These are phyloP conservation scores for Acanthamoeba triangularis DNA, from an alignment of 208 protist species.

Conservation along the genomic window DNA sequence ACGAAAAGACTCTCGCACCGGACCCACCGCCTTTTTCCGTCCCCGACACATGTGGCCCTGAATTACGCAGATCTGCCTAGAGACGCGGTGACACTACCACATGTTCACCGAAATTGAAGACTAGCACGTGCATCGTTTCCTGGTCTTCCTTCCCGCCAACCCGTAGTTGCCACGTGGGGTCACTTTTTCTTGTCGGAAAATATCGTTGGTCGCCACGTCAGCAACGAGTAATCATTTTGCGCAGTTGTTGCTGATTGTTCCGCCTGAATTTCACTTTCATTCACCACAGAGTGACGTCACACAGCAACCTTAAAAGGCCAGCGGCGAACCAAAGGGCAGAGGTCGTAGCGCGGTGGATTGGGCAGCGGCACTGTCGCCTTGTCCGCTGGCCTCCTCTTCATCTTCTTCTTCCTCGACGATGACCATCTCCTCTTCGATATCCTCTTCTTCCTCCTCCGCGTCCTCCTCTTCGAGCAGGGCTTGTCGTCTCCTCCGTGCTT, in stretches of 20 bases:
- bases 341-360: neutral
- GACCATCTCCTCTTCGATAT: constrained; percentile 8
- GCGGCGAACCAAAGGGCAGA: neutral
- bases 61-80: neutral
- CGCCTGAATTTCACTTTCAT: neutral
- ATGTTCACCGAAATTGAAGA: neutral
- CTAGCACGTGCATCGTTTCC: neutral
- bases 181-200: too few relatives aligned
- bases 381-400: neutral
- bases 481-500: neutral
- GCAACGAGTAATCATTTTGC: too few relatives aligned
- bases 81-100: neutral
- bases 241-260: neutral
- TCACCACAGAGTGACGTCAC: too few relatives aligned
- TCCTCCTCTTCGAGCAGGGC: neutral
- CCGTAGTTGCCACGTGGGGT: too few relatives aligned
- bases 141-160: too few relatives aligned
- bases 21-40: neutral
- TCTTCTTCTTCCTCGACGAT: constrained; percentile 17
- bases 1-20: neutral
- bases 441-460: neutral
- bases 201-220: too few relatives aligned
- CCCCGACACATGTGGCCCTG: too few relatives aligned
- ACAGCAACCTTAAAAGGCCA: neutral
- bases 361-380: neutral